Conservation (phyloP, 768 basidiomycete genomes). For the Gyrodon lividus region DNA sequence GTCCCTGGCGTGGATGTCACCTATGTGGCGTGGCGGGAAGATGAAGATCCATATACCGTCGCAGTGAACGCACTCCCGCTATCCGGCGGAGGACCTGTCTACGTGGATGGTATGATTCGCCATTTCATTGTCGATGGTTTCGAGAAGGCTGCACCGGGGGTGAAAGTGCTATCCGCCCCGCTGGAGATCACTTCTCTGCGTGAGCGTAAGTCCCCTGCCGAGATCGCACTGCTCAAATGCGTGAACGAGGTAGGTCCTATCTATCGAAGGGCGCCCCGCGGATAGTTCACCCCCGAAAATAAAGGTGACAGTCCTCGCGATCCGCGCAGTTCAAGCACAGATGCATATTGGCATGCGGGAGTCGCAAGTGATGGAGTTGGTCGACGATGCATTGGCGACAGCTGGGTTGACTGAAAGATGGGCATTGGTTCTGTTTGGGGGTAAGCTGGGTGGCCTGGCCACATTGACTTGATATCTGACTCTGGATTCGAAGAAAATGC, state of each 20-base stretch:
- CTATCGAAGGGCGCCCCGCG: background rate
- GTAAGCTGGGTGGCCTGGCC: slow-evolving; percentile 37
- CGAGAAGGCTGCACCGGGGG: slow-evolving; percentile 39
- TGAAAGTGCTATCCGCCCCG: slow-evolving; percentile 49
- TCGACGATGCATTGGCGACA: slow-evolving; percentile 50
- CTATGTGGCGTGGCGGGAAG: slow-evolving; percentile 65
- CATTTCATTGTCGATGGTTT: slow-evolving; percentile 69
- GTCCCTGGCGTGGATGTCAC: slow-evolving; percentile 47
- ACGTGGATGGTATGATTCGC: slow-evolving; percentile 59
- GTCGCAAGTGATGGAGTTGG: slow-evolving; percentile 61
- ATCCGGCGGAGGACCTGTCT: slow-evolving; percentile 39
- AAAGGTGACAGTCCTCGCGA: slow-evolving; percentile 76
- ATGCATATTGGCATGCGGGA: slow-evolving; percentile 75
- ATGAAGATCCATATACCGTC: slow-evolving; percentile 61
- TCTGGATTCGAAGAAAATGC: slow-evolving; percentile 61
- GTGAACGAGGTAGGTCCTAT: slow-evolving; percentile 64
- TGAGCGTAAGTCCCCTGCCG: slow-evolving; percentile 71
- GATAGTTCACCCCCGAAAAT: background rate
- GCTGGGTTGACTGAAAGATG: slow-evolving; percentile 60
- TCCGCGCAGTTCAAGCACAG: slow-evolving; percentile 58
- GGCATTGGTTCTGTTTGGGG: slow-evolving; percentile 76
- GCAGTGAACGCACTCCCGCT: slow-evolving; percentile 35
- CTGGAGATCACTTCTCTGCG: slow-evolving; percentile 56
- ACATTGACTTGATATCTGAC: slow-evolving; percentile 1
- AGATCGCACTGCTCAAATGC: slow-evolving; percentile 71